phyloP scores from a whole-genome alignment of 345 rosid species.

The Rhodomyrtus tomentosa region DNA sequence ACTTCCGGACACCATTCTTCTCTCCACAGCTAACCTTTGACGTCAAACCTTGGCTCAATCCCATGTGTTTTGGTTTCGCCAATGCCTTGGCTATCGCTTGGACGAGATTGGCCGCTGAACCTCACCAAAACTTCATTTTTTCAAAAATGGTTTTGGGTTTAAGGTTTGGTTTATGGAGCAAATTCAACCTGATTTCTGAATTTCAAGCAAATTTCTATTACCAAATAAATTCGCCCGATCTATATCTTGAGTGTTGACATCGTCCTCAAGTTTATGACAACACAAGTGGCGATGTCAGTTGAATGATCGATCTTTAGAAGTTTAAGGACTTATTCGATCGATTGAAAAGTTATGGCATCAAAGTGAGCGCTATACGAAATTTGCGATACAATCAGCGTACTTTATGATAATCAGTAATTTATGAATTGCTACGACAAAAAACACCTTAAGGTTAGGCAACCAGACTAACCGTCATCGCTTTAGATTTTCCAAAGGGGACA shows the following conservation, averaged over 20 bases:
- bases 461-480: too few species aligned
- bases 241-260: background rate
- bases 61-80: too few species aligned
- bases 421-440: too few species aligned
- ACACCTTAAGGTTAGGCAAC: too few species aligned
- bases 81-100: background rate
- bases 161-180: background rate
- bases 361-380: too few species aligned
- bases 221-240: background rate
- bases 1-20: background rate
- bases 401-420: too few species aligned
- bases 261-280: background rate
- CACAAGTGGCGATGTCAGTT: background rate
- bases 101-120: too few species aligned
- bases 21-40: background rate
- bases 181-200: background rate
- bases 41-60: too few species aligned
- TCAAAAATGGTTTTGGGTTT: background rate
- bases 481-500: too few species aligned
- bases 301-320: background rate
- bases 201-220: background rate
- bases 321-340: background rate
- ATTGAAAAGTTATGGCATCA: accelerated
- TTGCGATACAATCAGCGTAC: too few species aligned
- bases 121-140: too few species aligned